phyloP scores from a whole-genome alignment of 2,329 filamentous ascomycete genomes.

The Aspergillus neotritici region DNA sequence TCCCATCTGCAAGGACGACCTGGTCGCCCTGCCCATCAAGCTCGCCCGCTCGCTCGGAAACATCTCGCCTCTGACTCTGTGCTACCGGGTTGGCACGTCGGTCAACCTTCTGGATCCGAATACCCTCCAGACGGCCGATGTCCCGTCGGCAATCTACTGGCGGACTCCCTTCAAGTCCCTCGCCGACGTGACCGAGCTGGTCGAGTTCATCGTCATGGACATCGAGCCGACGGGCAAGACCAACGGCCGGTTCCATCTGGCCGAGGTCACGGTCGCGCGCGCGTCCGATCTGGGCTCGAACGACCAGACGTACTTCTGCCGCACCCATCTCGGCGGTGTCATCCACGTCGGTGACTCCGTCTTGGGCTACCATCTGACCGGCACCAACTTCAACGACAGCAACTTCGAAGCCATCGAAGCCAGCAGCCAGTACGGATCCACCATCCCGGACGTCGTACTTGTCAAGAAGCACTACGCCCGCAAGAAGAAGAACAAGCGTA shows the following conservation, averaged over 20 bases:
- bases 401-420: slow-evolving; percentile 78
- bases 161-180: slow-evolving; percentile 77
- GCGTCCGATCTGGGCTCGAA: slow-evolving; percentile 82
- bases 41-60: slow-evolving; percentile 83
- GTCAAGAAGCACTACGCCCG: slow-evolving; percentile 96
- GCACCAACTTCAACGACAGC: slow-evolving; percentile 71
- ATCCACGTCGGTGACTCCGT: slow-evolving; percentile 86
- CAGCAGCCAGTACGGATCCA: slow-evolving; percentile 67
- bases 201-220: slow-evolving; percentile 92
- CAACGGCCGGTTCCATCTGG: slow-evolving; percentile 76
- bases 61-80: slow-evolving; percentile 79
- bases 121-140: slow-evolving; percentile 84
- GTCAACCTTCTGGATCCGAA: slow-evolving; percentile 85
- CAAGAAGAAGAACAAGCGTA: slow-evolving; percentile 77
- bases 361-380: slow-evolving; percentile 86
- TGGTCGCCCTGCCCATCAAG: slow-evolving; percentile 87
- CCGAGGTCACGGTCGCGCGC: slow-evolving; percentile 81
- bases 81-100: slow-evolving; percentile 80
- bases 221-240: slow-evolving; percentile 72
- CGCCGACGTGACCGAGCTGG: slow-evolving; percentile 75
- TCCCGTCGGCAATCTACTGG: slow-evolving; percentile 83
- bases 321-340: slow-evolving; percentile 82
- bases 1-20: slow-evolving; percentile 93
- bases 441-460: slow-evolving; percentile 84
- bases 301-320: slow-evolving; percentile 79